Evolutionary conservation across 1,284 basidiomycete species (phyloP).

Genomic region (Marasmius oreades): DNA sequence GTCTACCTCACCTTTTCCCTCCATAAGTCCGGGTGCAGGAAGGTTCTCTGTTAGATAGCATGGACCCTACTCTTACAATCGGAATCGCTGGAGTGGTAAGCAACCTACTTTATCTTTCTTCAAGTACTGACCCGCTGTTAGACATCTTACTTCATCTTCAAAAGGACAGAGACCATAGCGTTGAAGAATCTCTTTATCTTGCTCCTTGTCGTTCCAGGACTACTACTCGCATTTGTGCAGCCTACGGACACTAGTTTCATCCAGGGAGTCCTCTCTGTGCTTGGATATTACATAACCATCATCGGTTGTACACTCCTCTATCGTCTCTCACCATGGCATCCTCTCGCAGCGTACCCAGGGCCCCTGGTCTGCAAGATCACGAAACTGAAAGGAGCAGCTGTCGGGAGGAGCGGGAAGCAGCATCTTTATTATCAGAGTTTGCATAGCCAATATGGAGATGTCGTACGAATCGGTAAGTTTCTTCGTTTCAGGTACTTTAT

Average conservation of each 20-base stretch:
- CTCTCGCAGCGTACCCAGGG: slow-evolving; percentile 23
- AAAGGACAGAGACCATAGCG: not conserved
- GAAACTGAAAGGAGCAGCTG: slow-evolving; percentile 17
- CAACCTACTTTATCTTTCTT: not conserved
- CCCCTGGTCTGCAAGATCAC: slow-evolving; percentile 18
- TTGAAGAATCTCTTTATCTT: not conserved
- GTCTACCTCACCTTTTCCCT: too few species aligned
- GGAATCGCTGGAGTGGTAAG: not conserved
- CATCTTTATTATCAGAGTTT: slow-evolving; percentile 19
- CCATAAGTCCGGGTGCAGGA: too few species aligned
- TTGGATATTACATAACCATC: slow-evolving; percentile 10
- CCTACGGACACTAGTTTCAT: not conserved
- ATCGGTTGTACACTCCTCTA: slow-evolving; percentile 15
- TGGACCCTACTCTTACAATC: not conserved
- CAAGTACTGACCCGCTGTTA: not conserved
- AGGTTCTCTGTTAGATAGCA: not conserved
- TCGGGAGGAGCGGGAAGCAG: slow-evolving; percentile 17
- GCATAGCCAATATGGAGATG: slow-evolving; percentile 22
- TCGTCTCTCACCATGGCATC: slow-evolving; percentile 24
- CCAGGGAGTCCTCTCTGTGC: not conserved
- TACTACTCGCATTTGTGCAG: not conserved
- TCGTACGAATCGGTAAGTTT: slow-evolving; percentile 19
- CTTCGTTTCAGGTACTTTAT: not conserved
- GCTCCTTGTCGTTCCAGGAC: not conserved
- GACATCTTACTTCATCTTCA: not conserved